Evolutionary conservation across 2,329 filamentous ascomycete species (phyloP), one percentile per base, ranked within the genome.

Genomic region (Colletotrichum liaoningense): DNA sequence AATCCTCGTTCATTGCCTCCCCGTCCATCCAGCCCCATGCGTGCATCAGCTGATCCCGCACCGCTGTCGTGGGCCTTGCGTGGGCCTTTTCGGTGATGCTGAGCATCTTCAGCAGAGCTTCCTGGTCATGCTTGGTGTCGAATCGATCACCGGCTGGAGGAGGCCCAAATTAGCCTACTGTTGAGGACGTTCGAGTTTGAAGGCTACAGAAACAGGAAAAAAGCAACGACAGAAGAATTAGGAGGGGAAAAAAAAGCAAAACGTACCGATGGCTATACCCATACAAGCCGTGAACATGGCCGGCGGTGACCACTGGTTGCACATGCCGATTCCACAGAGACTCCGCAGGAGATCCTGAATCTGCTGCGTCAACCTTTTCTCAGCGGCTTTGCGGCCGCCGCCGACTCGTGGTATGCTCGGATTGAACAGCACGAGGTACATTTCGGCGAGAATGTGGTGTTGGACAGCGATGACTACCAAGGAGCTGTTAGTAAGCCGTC

Each of bases 291-390:
- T 88, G 70, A 91, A 89, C 81, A 90, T 86, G 56, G 85, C 85
- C 0, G 90, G 89, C 38, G 89, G 87, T 1, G 86, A 89, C 80
- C 85, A 86, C 52, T 86, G 83, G 77, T 92, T 92, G 46, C 86
- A 88, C n/a, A 88, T 79, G 1, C 88, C 89, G 58, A 91, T 91
- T 2, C 90, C 90, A 74, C 90, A 92, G 4, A 92, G 81, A 26
- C 85, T 82, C 19, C 88, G 83, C 2, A 92, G 84, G 30, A 89
- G 82, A 8, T 78, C 74, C 71, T 86, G 82, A 14, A 89, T 85
- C 19, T 83, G 81, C 57, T 85, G 78, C 80, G 88, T 77, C 7
- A 76, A 67, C 14, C 59, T 62, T 64, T 80, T 80, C 28, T 79
- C 76, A 14, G 78, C 77, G 9, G 81, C 73, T 75, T 81, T 75